Base-by-base conservation (phyloP, 768 basidiomycete species). In the Leccinum aurantiacum region DNA sequence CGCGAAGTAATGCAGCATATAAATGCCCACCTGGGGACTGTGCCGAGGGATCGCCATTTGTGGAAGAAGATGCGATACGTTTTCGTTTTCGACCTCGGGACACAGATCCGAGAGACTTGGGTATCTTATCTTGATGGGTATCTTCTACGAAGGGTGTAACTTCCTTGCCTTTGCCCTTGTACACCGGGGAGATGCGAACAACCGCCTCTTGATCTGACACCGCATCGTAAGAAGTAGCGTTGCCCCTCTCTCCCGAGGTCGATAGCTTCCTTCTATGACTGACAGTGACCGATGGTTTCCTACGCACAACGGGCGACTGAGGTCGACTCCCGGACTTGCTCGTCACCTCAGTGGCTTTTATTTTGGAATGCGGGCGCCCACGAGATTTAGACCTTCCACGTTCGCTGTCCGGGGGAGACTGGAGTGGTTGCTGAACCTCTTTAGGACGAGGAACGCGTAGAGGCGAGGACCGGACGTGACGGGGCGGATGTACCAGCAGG, bases 401-500 rank as follows among this genome's bases (percentile, higher is more conserved):
- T 25, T 59, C 48, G 31, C 65, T 61, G n/a, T 60, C 57, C 4
- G 61, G 65, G 5, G 59, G 61, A 9, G 65, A 67, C 19, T 58
- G 65, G 19, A 53, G 65, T 37, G 58, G 25, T 41, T 62, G 62
- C n/a, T 37, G 53, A 29, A 46, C 54, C 35, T 61, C 48, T 33
- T 54, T 57, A 5, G 41, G 53, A 29, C 14, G 50, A 1, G 52
- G 46, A 14, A 46, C 24, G 13, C 58, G 59, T 33, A 52, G 15
- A 44, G 66, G 63, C 4, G 67, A 61, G 29, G 29, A 44, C 8
- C 19, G 58, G 11, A 37, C 14, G 27, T 59, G 56, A 49, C 64
- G 65, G 19, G 70, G 61, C 44, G 71, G 72, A 17, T 54, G 68
- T 15, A 66, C 64, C 15, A 74, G 56, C 17, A 74, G 58, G 2